Base-by-base conservation (phyloP, 1,284 basidiomycete genomes). In the Athelia psychrophila region DNA sequence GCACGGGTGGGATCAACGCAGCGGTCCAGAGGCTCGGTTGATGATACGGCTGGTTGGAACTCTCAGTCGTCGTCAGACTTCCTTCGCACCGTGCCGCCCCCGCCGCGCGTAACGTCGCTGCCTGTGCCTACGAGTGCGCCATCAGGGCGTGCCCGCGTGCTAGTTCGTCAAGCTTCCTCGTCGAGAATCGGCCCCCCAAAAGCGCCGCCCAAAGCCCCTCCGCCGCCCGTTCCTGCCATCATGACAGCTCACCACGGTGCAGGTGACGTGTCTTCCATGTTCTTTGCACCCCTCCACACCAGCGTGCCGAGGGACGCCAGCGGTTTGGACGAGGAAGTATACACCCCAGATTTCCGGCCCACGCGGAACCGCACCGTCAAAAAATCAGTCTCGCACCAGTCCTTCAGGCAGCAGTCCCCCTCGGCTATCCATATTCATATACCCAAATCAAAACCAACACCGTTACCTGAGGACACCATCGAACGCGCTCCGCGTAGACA, bases 311-410 rank as follows among this genome's bases (percentile, higher is more conserved):
- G 27, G 27, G 5, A 5, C 13, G 27, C 13, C 5, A 30, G 13
- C 27, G 6, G 27, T 13, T 5, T 6, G 27, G 27, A 30, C 27
- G 38, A 42, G 38, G 16, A 42, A 12, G 12, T n/a, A 35, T 35
- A 35, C 16, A 16, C 5, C n/a, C n/a, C 9, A 42, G n/a, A 42
- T 42, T 22, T n/a, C 6, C 38, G 20, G 38, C 38, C 16, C 8
- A 16, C 27, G 27, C 27, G 71, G n/a, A 62, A 69, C 48, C 74
- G 72, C 35, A 70, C 71, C 8, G 65, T 84, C 44, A 83, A 77
- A 67, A 84, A 83, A 62, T 76, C 78, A 10, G 53, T 77, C 13
- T 86, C 84, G 13, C 79, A 84, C 49, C 77, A 79, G 58, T 80
- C 77, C 47, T 66, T 85, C 15, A 63, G 64, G 24, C 75, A 59